Evolutionary conservation across 768 basidiomycete species (phyloP).

Genomic region (Tulasnella sp.): DNA sequence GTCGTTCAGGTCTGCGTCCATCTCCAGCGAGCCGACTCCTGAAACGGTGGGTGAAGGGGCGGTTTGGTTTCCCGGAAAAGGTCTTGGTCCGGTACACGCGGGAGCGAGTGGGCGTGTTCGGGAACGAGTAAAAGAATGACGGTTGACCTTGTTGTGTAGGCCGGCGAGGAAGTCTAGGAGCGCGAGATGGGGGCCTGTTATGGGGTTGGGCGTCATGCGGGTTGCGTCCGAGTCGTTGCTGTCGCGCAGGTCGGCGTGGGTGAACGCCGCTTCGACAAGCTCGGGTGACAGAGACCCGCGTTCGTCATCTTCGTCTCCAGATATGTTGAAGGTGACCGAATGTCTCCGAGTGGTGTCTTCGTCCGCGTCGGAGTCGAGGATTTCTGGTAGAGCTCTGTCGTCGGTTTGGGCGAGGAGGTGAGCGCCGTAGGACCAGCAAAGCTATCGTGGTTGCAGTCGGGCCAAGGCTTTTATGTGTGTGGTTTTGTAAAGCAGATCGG

Average conservation of each 20-base stretch:
- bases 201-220: neutral
- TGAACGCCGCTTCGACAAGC: conserved; percentile 6
- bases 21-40: neutral
- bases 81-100: conserved; percentile 18
- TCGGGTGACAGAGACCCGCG: neutral
- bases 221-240: neutral
- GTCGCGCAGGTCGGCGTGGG: neutral
- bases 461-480: neutral
- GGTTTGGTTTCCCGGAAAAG: neutral
- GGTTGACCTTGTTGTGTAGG: conserved; percentile 41
- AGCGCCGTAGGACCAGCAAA: conserved; percentile 95
- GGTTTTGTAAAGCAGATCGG: conserved; percentile 35
- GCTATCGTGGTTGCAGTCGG: conserved; percentile 46
- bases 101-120: conserved; percentile 54
- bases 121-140: conserved; percentile 65
- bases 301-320: conserved; percentile 23
- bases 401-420: conserved; percentile 76
- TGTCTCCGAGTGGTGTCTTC: conserved; percentile 30
- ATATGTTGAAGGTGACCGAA: conserved; percentile 26
- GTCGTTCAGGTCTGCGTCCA: conserved; percentile 27
- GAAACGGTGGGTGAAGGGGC: neutral
- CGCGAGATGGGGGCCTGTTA: neutral
- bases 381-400: conserved; percentile 49
- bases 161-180: neutral
- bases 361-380: conserved; percentile 25